Conservation (phyloP, 208 protist species). For the Acanthamoeba polyphaga region DNA sequence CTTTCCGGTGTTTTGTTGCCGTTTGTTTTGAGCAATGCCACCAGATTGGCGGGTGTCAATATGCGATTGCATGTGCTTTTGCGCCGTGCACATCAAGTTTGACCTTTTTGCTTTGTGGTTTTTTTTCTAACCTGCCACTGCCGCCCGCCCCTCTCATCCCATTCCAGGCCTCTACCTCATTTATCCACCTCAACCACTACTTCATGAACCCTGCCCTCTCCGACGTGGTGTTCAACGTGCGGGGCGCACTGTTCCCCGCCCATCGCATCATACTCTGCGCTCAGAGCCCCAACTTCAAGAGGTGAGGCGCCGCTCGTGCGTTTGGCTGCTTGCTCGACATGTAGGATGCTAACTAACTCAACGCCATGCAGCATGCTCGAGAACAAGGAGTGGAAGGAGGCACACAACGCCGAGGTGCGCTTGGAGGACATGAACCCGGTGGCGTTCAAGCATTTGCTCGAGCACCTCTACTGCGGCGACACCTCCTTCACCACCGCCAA, state of each 20-base stretch:
- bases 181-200: no score
- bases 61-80: no score
- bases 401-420: not conserved
- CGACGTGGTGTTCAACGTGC: not conserved
- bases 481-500: not conserved
- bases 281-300: slow-evolving; percentile 13
- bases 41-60: no score
- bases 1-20: no score
- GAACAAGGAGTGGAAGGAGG: slow-evolving; percentile 20
- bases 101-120: no score
- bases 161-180: no score
- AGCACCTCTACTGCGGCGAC: not conserved
- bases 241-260: not conserved
- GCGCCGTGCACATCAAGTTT: no score
- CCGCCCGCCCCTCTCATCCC: no score
- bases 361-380: not conserved
- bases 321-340: not conserved
- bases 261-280: slow-evolving; percentile 1
- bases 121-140: no score
- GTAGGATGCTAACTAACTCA: not conserved
- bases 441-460: slow-evolving; percentile 8
- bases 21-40: no score
- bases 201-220: not conserved
- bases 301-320: not conserved
- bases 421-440: not conserved